Conservation (phyloP, 805 yeast species). For the Ogataea populi-albae region DNA sequence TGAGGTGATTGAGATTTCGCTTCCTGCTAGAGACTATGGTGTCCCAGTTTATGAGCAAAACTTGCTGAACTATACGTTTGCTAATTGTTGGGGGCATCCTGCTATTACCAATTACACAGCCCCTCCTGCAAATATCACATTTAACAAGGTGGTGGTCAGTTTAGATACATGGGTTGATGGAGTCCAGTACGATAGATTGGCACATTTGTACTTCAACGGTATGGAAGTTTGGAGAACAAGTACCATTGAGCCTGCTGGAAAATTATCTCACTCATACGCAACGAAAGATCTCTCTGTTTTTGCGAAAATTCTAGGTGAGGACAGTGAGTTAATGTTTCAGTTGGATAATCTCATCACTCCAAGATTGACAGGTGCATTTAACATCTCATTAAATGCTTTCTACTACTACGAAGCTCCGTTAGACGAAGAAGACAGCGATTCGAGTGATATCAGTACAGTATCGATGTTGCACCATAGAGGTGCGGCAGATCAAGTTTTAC, state of each 20-base stretch:
- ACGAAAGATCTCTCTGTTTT: slow-evolving; percentile 66
- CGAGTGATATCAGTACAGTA: background rate
- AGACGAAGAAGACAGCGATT: slow-evolving; percentile 7
- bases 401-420: slow-evolving; percentile 42
- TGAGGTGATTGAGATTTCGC: slow-evolving; percentile 33
- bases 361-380: slow-evolving; percentile 58
- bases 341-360: slow-evolving; percentile 61
- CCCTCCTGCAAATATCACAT: slow-evolving; percentile 42
- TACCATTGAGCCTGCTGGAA: slow-evolving; percentile 73
- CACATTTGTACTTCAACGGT: slow-evolving; percentile 60
- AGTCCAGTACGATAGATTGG: slow-evolving; percentile 63
- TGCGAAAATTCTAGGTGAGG: slow-evolving; percentile 44
- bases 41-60: slow-evolving; percentile 39
- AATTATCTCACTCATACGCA: slow-evolving; percentile 43
- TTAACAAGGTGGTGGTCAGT: slow-evolving; percentile 52
- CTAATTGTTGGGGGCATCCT: slow-evolving; percentile 60
- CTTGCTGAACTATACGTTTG: slow-evolving; percentile 50
- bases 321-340: slow-evolving; percentile 48
- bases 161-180: slow-evolving; percentile 54
- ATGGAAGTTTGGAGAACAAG: slow-evolving; percentile 80
- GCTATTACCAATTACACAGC: slow-evolving; percentile 39
- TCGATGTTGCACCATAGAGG: slow-evolving; percentile 30
- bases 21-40: slow-evolving; percentile 31
- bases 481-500: slow-evolving; percentile 39
- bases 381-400: slow-evolving; percentile 47